These are phyloP conservation scores for Mycena crocata DNA, from an alignment of 768 basidiomycete genomes.

Conservation along the genomic window DNA sequence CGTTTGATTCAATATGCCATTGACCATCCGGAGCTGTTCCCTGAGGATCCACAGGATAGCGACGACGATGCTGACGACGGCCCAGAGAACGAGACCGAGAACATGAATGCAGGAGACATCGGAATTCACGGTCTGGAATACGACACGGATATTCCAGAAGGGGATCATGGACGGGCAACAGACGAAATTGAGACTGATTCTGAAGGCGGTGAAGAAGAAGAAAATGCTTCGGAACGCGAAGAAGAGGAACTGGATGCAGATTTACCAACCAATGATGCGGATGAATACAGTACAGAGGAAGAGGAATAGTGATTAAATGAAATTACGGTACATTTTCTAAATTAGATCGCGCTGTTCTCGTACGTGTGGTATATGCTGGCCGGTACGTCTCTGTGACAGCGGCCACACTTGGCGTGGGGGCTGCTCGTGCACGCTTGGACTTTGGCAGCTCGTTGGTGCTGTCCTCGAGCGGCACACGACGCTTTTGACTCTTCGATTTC, in stretches of 20 bases:
- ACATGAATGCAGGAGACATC: background rate
- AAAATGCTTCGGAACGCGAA: background rate
- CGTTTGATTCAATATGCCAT: background rate
- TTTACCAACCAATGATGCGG: too few relatives aligned
- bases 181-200: background rate
- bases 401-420: background rate
- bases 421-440: slow-evolving; percentile 1
- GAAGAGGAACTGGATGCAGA: slow-evolving; percentile 10
- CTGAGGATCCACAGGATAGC: background rate
- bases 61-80: background rate
- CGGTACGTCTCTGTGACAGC: slow-evolving; percentile 1
- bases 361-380: background rate
- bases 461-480: background rate
- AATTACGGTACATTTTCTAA: slow-evolving; percentile 2
- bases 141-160: background rate
- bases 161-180: background rate
- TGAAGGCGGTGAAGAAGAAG: background rate
- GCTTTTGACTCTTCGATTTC: too few relatives aligned
- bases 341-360: background rate
- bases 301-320: background rate
- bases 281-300: slow-evolving; percentile 5
- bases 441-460: slow-evolving; percentile 1
- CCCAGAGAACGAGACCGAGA: background rate
- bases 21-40: background rate
- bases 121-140: slow-evolving; percentile 8